A percentile compares a stretch with the other conserved stretches of the same genome.
These are phyloP conservation scores for Flammula alnicola DNA, from an alignment of 1,284 basidiomycete genomes.

Conservation along the genomic window DNA sequence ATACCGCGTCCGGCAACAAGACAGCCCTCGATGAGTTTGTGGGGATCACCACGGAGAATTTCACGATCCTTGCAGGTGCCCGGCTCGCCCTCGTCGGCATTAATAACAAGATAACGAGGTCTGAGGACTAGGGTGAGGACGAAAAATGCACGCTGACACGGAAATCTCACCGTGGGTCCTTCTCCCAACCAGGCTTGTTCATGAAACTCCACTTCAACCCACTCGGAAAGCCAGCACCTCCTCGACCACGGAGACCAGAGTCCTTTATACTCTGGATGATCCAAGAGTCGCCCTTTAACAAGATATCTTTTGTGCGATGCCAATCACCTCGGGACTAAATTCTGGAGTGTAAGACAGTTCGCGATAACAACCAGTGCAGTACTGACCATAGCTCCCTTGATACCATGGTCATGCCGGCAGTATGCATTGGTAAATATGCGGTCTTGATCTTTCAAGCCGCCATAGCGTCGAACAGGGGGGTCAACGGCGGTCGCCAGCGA, in stretches of 20 bases:
- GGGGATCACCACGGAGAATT: slow-evolving; percentile 96
- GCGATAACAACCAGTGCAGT: background rate
- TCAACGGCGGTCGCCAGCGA: slow-evolving; percentile 81
- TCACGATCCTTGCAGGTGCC: slow-evolving; percentile 99
- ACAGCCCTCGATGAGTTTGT: slow-evolving; percentile 98
- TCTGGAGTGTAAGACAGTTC: slow-evolving; percentile 4
- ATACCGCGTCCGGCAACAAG: slow-evolving; percentile 96
- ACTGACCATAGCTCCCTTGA: slow-evolving; percentile 86
- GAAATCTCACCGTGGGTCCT: slow-evolving; percentile 75
- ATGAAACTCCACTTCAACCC: slow-evolving; percentile 99
- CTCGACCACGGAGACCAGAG: slow-evolving; percentile 94
- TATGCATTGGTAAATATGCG: slow-evolving; percentile 92
- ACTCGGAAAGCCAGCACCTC: slow-evolving; percentile 96
- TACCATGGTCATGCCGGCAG: slow-evolving; percentile 82
- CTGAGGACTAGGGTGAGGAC: slow-evolving; percentile 38
- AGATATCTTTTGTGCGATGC: slow-evolving; percentile 96
- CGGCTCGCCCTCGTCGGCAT: slow-evolving; percentile 98
- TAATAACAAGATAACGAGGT: slow-evolving; percentile 96
- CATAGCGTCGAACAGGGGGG: slow-evolving; percentile 84
- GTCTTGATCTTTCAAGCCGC: slow-evolving; percentile 93
- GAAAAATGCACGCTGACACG: background rate
- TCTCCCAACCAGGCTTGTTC: slow-evolving; percentile 99
- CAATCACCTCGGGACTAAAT: slow-evolving; percentile 90
- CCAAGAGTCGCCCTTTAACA: slow-evolving; percentile 96
- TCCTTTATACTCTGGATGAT: slow-evolving; percentile 97